Conservation (phyloP, 139 green algal species). For the Prasinococcaceae sp. region DNA sequence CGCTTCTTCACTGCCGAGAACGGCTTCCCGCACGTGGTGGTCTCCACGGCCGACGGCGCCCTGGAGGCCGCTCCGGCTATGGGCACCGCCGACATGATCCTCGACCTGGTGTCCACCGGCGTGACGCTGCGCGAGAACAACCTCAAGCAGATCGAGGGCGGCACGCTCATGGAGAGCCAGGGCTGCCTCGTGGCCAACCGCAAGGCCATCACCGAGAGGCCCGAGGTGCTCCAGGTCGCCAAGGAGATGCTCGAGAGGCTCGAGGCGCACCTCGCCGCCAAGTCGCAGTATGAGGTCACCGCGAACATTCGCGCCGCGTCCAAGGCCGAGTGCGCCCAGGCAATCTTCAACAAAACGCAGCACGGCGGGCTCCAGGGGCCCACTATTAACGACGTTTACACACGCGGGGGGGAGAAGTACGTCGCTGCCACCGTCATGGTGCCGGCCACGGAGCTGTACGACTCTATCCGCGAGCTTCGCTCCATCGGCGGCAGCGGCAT, state of each 20-base stretch:
- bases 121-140: constrained; percentile 97
- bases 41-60: constrained; percentile 42
- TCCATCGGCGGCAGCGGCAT: constrained; percentile 71
- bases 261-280: constrained; percentile 81
- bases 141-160: constrained; percentile 67
- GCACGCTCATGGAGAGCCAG: constrained; percentile 62
- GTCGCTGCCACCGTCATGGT: constrained; percentile 31
- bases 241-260: constrained; percentile 92
- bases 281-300: constrained; percentile 36
- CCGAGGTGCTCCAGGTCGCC: constrained; percentile 42
- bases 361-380: constrained; percentile 50
- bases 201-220: constrained; percentile 36
- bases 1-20: constrained; percentile 69
- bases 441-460: constrained; percentile 74
- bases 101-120: constrained; percentile 79
- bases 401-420: not conserved
- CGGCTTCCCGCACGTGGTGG: constrained; percentile 71
- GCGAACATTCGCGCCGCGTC: constrained; percentile 37
- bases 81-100: constrained; percentile 92
- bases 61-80: constrained; percentile 92
- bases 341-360: constrained; percentile 3
- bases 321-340: constrained; percentile 63
- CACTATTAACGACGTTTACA: constrained; percentile 69
- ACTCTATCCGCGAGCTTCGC: constrained; percentile 64
- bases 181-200: constrained; percentile 71